phyloP scores from a whole-genome alignment of 768 basidiomycete species.

The Suillus ampliporus region DNA sequence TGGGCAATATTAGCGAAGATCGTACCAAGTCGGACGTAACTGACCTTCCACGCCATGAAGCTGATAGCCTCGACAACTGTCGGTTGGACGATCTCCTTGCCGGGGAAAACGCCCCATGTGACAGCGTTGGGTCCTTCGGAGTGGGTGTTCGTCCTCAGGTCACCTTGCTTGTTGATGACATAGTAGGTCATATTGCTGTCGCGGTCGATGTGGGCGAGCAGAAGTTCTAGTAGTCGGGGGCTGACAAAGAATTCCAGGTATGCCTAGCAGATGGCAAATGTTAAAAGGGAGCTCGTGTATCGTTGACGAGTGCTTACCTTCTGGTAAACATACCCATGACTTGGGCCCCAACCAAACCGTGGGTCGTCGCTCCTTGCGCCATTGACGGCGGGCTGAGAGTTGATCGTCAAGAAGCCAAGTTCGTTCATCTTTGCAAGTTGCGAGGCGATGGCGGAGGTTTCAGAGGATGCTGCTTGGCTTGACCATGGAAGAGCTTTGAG shows the following conservation, averaged over 20 bases:
- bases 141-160: slow-evolving; percentile 92
- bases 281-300: slow-evolving; percentile 5
- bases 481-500: slow-evolving; percentile 93
- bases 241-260: slow-evolving; percentile 96
- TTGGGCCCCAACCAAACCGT: slow-evolving; percentile 91
- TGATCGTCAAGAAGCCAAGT: slow-evolving; percentile 94
- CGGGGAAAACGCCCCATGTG: slow-evolving; percentile 98
- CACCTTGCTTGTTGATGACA: slow-evolving; percentile 94
- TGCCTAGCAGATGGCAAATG: slow-evolving; percentile 56
- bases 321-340: slow-evolving; percentile 94
- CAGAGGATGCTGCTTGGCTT: slow-evolving; percentile 82
- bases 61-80: slow-evolving; percentile 97
- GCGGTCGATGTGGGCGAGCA: slow-evolving; percentile 82
- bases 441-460: slow-evolving; percentile 80
- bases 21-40: background rate
- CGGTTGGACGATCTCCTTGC: slow-evolving; percentile 95
- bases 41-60: slow-evolving; percentile 98
- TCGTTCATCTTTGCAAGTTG: slow-evolving; percentile 87
- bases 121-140: slow-evolving; percentile 98
- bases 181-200: slow-evolving; percentile 94
- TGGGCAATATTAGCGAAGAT: slow-evolving; percentile 16
- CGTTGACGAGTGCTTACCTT: slow-evolving; percentile 57
- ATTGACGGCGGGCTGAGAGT: slow-evolving; percentile 95
- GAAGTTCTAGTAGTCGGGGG: slow-evolving; percentile 70
- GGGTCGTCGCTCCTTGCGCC: slow-evolving; percentile 86